Percentiles rank a stretch among this genome's conserved stretches.
These are phyloP conservation scores for Boletus reticuloceps DNA, from an alignment of 768 basidiomycete species.

Conservation along the genomic window DNA sequence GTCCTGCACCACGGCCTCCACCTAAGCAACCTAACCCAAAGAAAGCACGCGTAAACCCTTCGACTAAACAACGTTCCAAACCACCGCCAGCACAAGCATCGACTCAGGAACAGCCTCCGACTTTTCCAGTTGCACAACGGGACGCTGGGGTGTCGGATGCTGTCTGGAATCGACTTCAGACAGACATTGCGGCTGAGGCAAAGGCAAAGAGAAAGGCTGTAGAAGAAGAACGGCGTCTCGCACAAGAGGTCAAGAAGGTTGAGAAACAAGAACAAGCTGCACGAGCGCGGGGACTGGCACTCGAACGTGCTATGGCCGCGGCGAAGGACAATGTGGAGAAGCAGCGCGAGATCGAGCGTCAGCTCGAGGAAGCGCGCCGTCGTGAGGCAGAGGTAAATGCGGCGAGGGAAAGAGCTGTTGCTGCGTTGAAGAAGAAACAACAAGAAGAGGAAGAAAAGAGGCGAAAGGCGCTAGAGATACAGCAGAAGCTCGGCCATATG, in stretches of 20 bases:
- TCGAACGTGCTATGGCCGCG: constrained; percentile 17
- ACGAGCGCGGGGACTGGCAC: constrained; percentile 8
- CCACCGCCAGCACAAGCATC: not conserved
- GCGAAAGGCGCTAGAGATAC: constrained; percentile 31
- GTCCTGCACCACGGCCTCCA: constrained; percentile 17
- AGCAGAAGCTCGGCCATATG: constrained; percentile 43
- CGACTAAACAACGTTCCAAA: not conserved
- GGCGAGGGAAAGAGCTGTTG: constrained; percentile 23
- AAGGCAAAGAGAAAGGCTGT: constrained; percentile 17
- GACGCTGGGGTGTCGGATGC: constrained; percentile 55
- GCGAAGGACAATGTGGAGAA: constrained; percentile 20
- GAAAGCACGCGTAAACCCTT: not conserved
- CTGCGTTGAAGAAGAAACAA: constrained; percentile 31
- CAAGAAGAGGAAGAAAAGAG: constrained; percentile 38
- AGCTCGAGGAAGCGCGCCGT: constrained; percentile 29
- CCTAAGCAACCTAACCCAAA: constrained; percentile 6
- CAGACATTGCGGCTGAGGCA: constrained; percentile 28
- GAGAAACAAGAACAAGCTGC: constrained; percentile 10
- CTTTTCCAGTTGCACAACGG: constrained; percentile 24
- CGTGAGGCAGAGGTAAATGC: constrained; percentile 24
- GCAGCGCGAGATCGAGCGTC: constrained; percentile 25
- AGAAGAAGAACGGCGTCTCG: constrained; percentile 18
- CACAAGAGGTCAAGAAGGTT: constrained; percentile 15
- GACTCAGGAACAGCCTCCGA: constrained; percentile 4
- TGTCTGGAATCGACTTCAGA: constrained; percentile 52